These are phyloP conservation scores for Nitzschia inconspicua DNA, from an alignment of 108 stramenopile species.

Conservation along the genomic window DNA sequence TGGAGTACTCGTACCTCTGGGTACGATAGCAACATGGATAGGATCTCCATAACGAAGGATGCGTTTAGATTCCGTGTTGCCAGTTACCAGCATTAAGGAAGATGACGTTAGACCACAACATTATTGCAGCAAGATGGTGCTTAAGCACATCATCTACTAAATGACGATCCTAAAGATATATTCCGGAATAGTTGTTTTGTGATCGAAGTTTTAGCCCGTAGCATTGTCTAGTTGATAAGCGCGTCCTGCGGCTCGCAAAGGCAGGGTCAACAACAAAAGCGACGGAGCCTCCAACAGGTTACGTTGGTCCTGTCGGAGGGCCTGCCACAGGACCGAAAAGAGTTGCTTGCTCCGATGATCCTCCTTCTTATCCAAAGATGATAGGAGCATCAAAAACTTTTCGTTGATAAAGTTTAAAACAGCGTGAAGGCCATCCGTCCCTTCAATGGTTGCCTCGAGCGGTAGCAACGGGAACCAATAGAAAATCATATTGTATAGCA, in stretches of 20 bases:
- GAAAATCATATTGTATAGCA: slow-evolving; percentile 42
- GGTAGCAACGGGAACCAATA: slow-evolving; percentile 54
- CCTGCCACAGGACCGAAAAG: slow-evolving; percentile 35
- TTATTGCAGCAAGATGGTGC: no score
- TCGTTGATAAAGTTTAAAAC: slow-evolving; percentile 33
- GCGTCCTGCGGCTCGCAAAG: slow-evolving; percentile 54
- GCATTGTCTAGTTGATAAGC: slow-evolving; percentile 20
- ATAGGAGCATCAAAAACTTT: slow-evolving; percentile 46
- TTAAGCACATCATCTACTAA: no score
- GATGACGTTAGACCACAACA: no score
- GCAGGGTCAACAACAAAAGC: slow-evolving; percentile 48
- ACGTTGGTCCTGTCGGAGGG: slow-evolving; percentile 16
- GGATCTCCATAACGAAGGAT: no score
- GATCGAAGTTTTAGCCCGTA: no score
- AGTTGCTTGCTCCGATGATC: slow-evolving; percentile 13
- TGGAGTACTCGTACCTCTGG: no score
- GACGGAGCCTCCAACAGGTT: slow-evolving; percentile 48
- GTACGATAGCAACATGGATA: no score
- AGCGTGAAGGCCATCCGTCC: slow-evolving; percentile 14
- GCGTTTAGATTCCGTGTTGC: no score
- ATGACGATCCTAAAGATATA: no score
- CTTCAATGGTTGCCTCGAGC: not conserved
- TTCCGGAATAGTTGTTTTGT: no score
- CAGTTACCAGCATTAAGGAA: no score
- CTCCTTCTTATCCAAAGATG: slow-evolving; percentile 23